Evolutionary conservation across 1,284 basidiomycete species (phyloP).

Genomic region (Ustilago nuda): DNA sequence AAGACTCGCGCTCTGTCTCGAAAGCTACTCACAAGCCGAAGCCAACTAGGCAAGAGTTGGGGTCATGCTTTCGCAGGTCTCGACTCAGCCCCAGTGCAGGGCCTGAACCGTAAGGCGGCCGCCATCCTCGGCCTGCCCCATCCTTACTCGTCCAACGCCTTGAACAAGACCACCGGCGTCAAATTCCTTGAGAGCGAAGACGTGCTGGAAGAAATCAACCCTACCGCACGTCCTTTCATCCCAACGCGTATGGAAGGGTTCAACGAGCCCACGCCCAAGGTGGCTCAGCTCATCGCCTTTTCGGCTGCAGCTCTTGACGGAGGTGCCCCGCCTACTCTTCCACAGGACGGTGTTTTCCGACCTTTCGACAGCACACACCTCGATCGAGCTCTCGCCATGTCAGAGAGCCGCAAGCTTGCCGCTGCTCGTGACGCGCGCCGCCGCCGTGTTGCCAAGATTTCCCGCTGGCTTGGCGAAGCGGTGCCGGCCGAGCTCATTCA

Average conservation of each 20-base stretch:
- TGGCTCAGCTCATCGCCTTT: constrained; percentile 36
- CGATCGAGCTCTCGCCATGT: constrained; percentile 27
- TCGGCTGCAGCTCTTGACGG: constrained; percentile 39
- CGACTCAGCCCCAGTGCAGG: constrained; percentile 4
- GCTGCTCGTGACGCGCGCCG: constrained; percentile 51
- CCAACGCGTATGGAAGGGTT: constrained; percentile 33
- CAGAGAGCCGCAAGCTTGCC: constrained; percentile 34
- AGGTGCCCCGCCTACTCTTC: constrained; percentile 39
- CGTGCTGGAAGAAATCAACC: constrained; percentile 11
- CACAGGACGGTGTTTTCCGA: constrained; percentile 34
- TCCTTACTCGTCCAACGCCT: constrained; percentile 25
- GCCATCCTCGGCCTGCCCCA: constrained; percentile 43
- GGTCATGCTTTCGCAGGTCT: constrained; percentile 23
- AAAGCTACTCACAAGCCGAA: constrained; percentile 25
- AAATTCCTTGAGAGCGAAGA: constrained; percentile 20
- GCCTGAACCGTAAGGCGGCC: constrained; percentile 42
- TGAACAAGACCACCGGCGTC: constrained; percentile 8
- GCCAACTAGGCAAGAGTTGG: constrained; percentile 22
- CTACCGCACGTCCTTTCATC: constrained; percentile 13
- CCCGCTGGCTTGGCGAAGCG: constrained; percentile 58
- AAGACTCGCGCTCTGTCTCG: constrained; percentile 29
- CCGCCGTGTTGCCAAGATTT: constrained; percentile 55
- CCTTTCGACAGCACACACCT: constrained; percentile 21
- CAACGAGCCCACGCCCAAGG: constrained; percentile 37
- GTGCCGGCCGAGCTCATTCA: constrained; percentile 48